Conservation (phyloP, 441 rosid genomes). For the Gossypium gossypioides region DNA sequence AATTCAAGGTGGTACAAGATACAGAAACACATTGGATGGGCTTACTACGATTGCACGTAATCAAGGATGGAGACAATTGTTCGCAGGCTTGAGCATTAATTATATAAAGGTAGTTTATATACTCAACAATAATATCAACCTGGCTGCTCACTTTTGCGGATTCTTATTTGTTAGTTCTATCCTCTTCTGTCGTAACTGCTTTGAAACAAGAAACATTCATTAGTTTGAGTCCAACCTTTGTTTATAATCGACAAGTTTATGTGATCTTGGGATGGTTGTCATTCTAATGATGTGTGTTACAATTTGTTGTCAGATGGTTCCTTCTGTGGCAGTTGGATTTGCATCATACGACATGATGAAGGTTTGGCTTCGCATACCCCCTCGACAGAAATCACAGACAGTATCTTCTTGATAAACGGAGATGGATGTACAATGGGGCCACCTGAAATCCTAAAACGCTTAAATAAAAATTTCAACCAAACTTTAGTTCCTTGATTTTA, state of each 20-base stretch:
- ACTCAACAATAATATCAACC: conserved; percentile 1
- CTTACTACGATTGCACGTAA: conserved; percentile 50
- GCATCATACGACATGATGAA: conserved; percentile 85
- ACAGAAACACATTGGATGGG: conserved; percentile 62
- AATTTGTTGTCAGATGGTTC: conserved; percentile 56
- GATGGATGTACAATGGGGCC: not conserved
- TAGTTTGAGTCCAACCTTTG: not conserved
- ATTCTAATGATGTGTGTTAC: conserved; percentile 7
- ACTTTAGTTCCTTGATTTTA: not conserved
- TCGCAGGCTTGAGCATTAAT: conserved; percentile 91
- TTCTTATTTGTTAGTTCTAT: not conserved
- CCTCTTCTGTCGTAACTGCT: not conserved
- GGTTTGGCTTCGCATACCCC: conserved; percentile 80
- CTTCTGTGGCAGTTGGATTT: conserved; percentile 93
- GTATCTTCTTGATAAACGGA: conserved; percentile 27
- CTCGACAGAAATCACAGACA: conserved; percentile 47
- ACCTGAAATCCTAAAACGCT: not conserved
- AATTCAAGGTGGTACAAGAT: conserved; percentile 39
- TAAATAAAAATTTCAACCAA: not conserved
- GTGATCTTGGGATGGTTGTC: not conserved
- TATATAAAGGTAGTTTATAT: conserved; percentile 57
- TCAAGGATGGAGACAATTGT: conserved; percentile 89
- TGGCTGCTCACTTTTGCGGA: not conserved
- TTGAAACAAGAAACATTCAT: not conserved
- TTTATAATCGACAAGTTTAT: not conserved